Evolutionary conservation across 108 stramenopile species (phyloP).

Genomic region (Cyclotella distinguenda): DNA sequence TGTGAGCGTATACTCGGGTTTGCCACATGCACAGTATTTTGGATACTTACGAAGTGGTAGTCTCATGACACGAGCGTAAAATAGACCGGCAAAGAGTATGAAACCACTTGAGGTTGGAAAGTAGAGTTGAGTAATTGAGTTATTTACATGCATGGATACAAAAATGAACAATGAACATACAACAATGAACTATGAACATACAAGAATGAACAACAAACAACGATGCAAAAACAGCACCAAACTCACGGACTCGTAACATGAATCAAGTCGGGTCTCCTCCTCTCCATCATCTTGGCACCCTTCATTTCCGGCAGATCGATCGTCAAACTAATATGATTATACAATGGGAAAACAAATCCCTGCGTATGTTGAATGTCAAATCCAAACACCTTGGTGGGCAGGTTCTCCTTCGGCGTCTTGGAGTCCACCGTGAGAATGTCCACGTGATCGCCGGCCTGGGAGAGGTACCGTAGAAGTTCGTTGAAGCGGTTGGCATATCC

Average conservation of each 20-base stretch:
- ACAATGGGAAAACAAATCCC: constrained; percentile 94
- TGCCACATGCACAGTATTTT: too few species aligned
- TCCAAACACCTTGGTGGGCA: constrained; percentile 70
- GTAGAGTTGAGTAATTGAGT: neutral
- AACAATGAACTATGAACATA: neutral
- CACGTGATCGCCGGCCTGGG: constrained; percentile 89
- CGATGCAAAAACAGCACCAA: neutral
- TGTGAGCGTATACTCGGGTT: neutral
- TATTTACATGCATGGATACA: neutral
- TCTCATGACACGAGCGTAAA: constrained; percentile 82
- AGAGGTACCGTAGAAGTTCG: constrained; percentile 89
- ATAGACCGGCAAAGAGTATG: constrained; percentile 79
- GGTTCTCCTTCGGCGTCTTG: constrained; percentile 62
- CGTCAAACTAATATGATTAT: constrained; percentile 89
- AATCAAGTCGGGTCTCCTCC: constrained; percentile 87
- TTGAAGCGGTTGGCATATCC: constrained; percentile 98
- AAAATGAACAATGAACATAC: neutral
- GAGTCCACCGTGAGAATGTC: constrained; percentile 89
- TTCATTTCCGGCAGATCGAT: constrained; percentile 88
- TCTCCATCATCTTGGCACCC: constrained; percentile 79
- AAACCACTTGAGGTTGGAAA: constrained; percentile 62
- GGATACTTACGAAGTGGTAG: constrained; percentile 55
- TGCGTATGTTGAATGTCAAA: constrained; percentile 83
- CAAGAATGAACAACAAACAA: neutral
- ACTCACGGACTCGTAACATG: constrained; percentile 93